Evolutionary conservation across 495 filamentous ascomycete species (phyloP), one percentile per base, ranked within the genome.

Genomic region (Aspergillus funiculosus): DNA sequence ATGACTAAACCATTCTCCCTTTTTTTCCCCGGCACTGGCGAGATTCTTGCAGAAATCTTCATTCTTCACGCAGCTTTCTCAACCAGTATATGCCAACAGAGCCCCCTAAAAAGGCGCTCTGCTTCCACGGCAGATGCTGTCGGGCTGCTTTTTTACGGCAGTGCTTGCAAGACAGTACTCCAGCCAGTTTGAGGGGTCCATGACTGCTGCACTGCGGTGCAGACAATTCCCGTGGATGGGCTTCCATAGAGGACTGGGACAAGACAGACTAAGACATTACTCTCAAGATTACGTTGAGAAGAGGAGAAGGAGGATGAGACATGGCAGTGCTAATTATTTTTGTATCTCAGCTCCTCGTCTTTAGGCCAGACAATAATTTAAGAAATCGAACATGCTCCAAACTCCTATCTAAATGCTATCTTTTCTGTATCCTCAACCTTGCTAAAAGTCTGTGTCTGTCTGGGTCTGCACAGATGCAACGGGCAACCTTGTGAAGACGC

Each of bases 151-250:
- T 52, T 35, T 19, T 29, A 15, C 21, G 35, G 47, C 39, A 59
- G 47, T 54, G 52, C 57, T 67, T 68, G 68, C 68, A 48, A 71
- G 67, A 70, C 55, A 17, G 59, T 62, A 39, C 50, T 51, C 69
- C 70, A 72, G 62, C 61, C 52, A 65, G 70, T 73, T 73, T 73
- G 70, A 73, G 68, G 70, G 62, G 68, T 58, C 58, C 62, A 72
- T 67, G 61, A 69, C 52, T 57, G 47, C 46, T 21, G 10, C n/a
- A 29, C 14, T 40, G 28, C 25, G 11, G 24, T 15, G 18, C 31
- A 46, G 51, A 39, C 30, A 48, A 43, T 17, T 43, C 28, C 42
- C 52, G 45, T 72, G 70, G 52, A 54, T 73, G 68, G 65, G 58
- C 70, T 68, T 66, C 70, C 68, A 73, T 73, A 73, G 64, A 73